phyloP scores from a whole-genome alignment of 495 filamentous ascomycete genomes.

The Penicilliopsis zonata region DNA sequence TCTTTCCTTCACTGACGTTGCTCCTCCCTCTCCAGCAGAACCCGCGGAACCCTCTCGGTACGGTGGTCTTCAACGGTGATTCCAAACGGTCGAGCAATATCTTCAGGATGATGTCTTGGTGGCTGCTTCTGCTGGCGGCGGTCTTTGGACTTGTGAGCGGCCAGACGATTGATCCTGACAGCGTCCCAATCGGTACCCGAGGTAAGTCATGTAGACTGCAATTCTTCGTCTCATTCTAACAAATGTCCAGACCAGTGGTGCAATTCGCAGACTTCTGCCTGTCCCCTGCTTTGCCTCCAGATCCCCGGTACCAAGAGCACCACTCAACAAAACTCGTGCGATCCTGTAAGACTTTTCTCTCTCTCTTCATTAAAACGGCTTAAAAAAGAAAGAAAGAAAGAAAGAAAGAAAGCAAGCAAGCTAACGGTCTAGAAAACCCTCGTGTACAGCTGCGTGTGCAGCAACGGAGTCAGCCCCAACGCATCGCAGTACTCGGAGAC shows the following conservation, averaged over 20 bases:
- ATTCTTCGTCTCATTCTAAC: background rate
- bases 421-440: conserved; percentile 43
- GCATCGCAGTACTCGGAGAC: conserved; percentile 74
- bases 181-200: conserved; percentile 35
- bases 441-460: conserved; percentile 63
- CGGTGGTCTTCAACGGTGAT: background rate
- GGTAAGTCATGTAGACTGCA: conserved; percentile 27
- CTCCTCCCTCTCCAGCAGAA: too few relatives aligned
- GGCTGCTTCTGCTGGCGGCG: conserved; percentile 18
- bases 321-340: conserved; percentile 52
- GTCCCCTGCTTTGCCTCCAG: conserved; percentile 72
- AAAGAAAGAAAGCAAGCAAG: background rate
- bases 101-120: conserved; percentile 16
- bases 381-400: too few relatives aligned
- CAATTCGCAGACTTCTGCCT: conserved; percentile 47
- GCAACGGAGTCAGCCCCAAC: conserved; percentile 60
- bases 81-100: background rate
- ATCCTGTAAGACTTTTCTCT: conserved; percentile 44
- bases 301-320: conserved; percentile 35
- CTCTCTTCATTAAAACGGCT: background rate
- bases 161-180: conserved; percentile 49
- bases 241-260: conserved; percentile 55
- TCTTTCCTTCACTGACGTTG: too few relatives aligned
- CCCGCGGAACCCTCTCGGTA: too few relatives aligned
- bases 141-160: conserved; percentile 20